These are phyloP conservation scores for Roridomyces roridus DNA, from an alignment of 768 basidiomycete genomes.

Conservation along the genomic window DNA sequence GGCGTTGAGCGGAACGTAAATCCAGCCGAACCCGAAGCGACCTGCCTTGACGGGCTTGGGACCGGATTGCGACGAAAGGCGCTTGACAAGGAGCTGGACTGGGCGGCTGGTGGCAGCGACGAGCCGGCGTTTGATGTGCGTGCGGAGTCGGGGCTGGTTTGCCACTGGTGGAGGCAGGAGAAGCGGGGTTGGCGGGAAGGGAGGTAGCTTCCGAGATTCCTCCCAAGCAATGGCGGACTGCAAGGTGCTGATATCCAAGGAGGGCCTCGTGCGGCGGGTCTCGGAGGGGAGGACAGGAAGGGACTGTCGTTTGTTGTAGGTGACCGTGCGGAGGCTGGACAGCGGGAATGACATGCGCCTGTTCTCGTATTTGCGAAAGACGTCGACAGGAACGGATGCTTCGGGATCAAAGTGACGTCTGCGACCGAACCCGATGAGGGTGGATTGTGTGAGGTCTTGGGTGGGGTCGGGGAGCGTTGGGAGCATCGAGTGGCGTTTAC, in stretches of 20 bases:
- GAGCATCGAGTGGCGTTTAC: constrained; percentile 1
- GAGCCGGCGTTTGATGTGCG: constrained; percentile 1
- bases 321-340: background rate
- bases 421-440: constrained; percentile 21
- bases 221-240: background rate
- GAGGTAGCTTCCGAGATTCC: background rate
- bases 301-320: constrained; percentile 12
- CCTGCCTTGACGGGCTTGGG: constrained; percentile 7
- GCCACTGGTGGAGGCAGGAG: constrained; percentile 15
- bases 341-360: background rate
- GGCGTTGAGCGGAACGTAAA: background rate
- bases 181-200: constrained; percentile 14
- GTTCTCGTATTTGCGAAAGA: background rate
- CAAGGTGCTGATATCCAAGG: background rate
- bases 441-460: constrained; percentile 11
- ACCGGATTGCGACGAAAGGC: background rate
- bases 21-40: background rate
- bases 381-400: background rate
- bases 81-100: background rate
- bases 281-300: constrained; percentile 3
- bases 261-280: background rate
- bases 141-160: background rate
- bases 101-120: background rate
- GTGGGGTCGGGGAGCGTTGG: background rate
- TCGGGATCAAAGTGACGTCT: constrained; percentile 10